These are phyloP conservation scores for Platanthera zijinensis DNA, from an alignment of 106 monocot genomes.

Conservation along the genomic window DNA sequence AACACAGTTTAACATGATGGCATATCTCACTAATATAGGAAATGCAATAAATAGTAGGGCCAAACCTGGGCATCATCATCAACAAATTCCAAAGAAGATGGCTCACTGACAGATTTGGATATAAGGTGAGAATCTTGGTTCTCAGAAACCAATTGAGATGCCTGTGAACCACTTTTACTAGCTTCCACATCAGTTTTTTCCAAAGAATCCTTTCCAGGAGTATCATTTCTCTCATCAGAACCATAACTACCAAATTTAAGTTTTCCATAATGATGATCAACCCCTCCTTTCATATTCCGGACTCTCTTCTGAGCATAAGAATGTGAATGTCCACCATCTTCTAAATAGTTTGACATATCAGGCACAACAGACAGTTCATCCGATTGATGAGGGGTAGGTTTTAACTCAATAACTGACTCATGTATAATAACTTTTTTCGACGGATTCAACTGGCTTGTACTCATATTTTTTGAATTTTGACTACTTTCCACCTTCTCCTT, in stretches of 20 bases:
- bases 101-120: constrained; percentile 8
- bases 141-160: constrained; percentile 19
- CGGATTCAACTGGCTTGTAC: background rate
- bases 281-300: constrained; percentile 10
- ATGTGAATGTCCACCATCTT: constrained; percentile 16
- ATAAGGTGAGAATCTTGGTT: constrained; percentile 14
- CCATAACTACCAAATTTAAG: constrained; percentile 16
- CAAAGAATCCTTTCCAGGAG: constrained; percentile 21
- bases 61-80: constrained; percentile 61
- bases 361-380: constrained; percentile 10
- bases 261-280: constrained; percentile 22
- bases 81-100: constrained; percentile 27
- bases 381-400: constrained; percentile 9
- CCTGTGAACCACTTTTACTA: constrained; percentile 5
- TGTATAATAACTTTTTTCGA: constrained; percentile 3
- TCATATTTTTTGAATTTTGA: constrained; percentile 10
- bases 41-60: background rate
- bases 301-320: constrained; percentile 16
- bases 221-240: constrained; percentile 27
- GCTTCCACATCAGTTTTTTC: background rate
- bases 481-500: constrained; percentile 21
- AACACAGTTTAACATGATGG: background rate
- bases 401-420: background rate
- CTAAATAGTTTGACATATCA: constrained; percentile 8
- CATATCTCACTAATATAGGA: background rate